Evolutionary conservation across 441 rosid genomes (phyloP).

Genomic region (Eutrema salsugineum): DNA sequence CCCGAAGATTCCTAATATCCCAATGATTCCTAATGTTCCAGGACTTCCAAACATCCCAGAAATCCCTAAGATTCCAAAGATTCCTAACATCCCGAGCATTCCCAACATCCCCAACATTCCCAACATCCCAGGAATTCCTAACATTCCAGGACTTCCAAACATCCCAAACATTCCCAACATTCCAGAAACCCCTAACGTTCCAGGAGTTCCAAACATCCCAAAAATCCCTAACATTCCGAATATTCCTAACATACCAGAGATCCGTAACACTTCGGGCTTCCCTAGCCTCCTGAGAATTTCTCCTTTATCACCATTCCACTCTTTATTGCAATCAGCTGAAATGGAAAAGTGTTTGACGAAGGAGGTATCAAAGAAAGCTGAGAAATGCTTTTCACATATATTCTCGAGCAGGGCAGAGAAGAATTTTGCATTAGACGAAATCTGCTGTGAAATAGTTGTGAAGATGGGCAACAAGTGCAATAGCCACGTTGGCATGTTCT

Average conservation of each 20-base stretch:
- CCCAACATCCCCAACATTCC: background rate
- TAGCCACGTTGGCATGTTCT: background rate
- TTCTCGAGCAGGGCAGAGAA: background rate
- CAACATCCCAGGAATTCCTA: background rate
- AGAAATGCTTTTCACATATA: constrained; percentile 2
- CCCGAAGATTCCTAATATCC: background rate
- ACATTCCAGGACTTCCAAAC: background rate
- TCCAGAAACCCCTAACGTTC: background rate
- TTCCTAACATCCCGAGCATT: background rate
- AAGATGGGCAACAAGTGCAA: constrained; percentile 1
- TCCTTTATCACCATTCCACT: background rate
- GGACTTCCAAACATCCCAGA: background rate
- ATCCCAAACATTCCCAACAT: background rate
- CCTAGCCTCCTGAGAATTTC: background rate
- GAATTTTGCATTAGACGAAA: background rate
- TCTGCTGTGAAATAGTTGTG: background rate
- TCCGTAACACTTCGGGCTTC: background rate
- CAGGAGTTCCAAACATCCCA: background rate
- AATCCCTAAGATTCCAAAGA: too few relatives aligned
- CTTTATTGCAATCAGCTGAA: background rate
- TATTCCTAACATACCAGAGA: background rate
- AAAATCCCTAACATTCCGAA: background rate
- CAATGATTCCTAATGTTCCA: background rate
- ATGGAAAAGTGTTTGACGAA: background rate
- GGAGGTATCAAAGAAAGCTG: background rate